Evolutionary conservation across 306 rosid genomes (phyloP).

Genomic region (Arachis stenosperma): DNA sequence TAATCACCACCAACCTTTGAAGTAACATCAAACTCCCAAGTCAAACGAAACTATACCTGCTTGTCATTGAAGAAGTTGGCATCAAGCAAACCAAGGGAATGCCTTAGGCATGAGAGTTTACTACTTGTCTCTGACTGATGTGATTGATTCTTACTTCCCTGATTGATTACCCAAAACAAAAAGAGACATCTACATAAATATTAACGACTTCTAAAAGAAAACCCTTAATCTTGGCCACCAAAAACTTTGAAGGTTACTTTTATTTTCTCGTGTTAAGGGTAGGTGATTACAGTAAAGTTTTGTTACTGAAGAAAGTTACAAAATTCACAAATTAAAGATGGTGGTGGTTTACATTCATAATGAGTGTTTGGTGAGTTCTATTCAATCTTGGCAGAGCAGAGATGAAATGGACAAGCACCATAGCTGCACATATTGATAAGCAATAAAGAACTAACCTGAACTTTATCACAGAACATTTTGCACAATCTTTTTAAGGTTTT

Average conservation of each 20-base stretch:
- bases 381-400: not conserved
- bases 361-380: not conserved
- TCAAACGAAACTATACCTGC: conserved; percentile 47
- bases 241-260: not conserved
- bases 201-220: conserved; percentile 8
- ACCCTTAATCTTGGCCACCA: conserved; percentile 15
- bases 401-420: not conserved
- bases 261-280: not conserved
- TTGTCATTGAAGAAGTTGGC: conserved; percentile 62
- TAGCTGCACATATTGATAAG: not conserved
- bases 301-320: conserved; percentile 15
- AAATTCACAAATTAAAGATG: not conserved
- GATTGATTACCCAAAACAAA: conserved; percentile 22
- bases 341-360: not conserved
- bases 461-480: conserved; percentile 47
- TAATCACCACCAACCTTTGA: conserved; percentile 17
- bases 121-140: conserved; percentile 30
- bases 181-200: not conserved
- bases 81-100: conserved; percentile 59
- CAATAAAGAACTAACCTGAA: conserved; percentile 49
- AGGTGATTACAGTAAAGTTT: conserved; percentile 1
- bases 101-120: conserved; percentile 45
- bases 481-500: conserved; percentile 44
- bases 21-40: conserved; percentile 9
- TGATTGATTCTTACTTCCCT: conserved; percentile 56